Percentiles rank a stretch among this genome's conserved stretches.
phyloP scores from a whole-genome alignment of 768 basidiomycete genomes.

The Nevesoporus exiguus region DNA sequence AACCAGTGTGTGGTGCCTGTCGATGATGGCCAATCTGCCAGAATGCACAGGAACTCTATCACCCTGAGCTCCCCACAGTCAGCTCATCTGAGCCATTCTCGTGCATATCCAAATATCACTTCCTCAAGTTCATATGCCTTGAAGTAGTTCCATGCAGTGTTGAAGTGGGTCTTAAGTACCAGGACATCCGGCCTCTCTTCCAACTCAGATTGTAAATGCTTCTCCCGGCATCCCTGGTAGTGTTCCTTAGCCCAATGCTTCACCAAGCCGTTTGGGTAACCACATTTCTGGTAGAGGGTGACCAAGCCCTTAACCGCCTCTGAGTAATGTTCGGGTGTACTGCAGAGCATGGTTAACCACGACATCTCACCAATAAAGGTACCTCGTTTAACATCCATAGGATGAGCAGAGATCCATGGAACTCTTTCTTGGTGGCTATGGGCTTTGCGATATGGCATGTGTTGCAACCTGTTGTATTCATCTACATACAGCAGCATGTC shows the following conservation, averaged over 20 bases:
- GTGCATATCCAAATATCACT: neutral
- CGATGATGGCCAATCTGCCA: no score
- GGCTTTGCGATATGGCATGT: neutral
- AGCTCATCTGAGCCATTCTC: neutral
- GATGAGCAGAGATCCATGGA: conserved; percentile 10
- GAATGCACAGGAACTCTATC: no score
- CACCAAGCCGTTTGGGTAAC: neutral
- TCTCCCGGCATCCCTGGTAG: neutral
- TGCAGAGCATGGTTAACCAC: neutral
- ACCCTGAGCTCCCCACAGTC: no score
- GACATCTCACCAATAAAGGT: neutral
- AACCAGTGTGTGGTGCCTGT: no score
- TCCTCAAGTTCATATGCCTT: neutral
- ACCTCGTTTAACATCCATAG: conserved; percentile 1
- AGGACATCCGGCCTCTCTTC: neutral
- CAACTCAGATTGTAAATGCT: neutral
- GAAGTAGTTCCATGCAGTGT: neutral
- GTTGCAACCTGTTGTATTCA: neutral
- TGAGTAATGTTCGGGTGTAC: neutral
- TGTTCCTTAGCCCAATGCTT: neutral
- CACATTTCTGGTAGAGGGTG: neutral
- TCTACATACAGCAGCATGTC: neutral
- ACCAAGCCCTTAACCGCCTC: neutral
- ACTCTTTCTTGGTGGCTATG: neutral
- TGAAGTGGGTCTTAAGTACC: neutral